phyloP scores from a whole-genome alignment of 306 rosid species.

The Rubus idaeus region DNA sequence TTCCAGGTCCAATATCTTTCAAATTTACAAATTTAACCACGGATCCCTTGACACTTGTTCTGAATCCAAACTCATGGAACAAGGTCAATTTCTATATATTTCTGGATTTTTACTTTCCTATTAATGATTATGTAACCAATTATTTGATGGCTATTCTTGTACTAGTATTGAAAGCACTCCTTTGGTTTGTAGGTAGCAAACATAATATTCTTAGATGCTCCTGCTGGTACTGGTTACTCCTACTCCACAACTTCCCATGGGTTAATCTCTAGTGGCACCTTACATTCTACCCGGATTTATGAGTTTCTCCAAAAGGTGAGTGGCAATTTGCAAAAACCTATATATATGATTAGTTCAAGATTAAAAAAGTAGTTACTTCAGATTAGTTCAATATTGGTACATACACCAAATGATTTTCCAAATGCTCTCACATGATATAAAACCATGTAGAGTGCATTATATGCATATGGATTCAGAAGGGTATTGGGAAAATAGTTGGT shows the following conservation, averaged over 20 bases:
- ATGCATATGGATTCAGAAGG: not conserved
- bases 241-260: slow-evolving; percentile 23
- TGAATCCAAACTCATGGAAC: slow-evolving; percentile 40
- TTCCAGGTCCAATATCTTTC: slow-evolving; percentile 34
- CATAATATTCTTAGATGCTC: slow-evolving; percentile 31
- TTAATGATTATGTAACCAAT: not conserved
- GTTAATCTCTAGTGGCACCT: slow-evolving; percentile 13
- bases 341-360: not conserved
- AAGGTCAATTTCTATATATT: slow-evolving; percentile 13
- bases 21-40: slow-evolving; percentile 11
- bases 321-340: not conserved
- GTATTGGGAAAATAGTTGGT: not conserved
- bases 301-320: slow-evolving; percentile 23
- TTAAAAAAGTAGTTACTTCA: not conserved
- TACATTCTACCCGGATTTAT: slow-evolving; percentile 1
- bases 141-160: not conserved
- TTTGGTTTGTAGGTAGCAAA: slow-evolving; percentile 24
- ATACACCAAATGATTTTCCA: not conserved
- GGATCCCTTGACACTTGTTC: slow-evolving; percentile 5
- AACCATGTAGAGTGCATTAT: not conserved
- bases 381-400: not conserved
- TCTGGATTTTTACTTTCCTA: not conserved
- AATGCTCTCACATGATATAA: not conserved
- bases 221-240: slow-evolving; percentile 37
- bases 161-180: not conserved